These are phyloP conservation scores for Aspergillus steynii DNA, from an alignment of 495 filamentous ascomycete species.

Conservation along the genomic window DNA sequence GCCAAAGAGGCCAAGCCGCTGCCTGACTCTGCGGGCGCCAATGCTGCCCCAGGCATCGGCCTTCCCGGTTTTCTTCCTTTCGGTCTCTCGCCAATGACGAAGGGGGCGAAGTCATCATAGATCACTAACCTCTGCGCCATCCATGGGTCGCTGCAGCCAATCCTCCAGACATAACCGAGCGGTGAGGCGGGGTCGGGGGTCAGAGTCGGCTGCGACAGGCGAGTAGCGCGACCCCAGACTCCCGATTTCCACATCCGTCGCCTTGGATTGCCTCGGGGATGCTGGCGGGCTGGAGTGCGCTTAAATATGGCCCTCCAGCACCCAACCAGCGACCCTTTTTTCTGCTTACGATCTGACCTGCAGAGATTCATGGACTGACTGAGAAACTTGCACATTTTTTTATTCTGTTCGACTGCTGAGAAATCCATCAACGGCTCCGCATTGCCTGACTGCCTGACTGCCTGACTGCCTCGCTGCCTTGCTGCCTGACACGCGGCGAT, in stretches of 20 bases:
- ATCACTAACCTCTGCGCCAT: not conserved
- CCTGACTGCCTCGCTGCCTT: not conserved
- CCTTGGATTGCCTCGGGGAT: slow-evolving; percentile 36
- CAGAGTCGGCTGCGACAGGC: slow-evolving; percentile 19
- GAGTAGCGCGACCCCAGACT: slow-evolving; percentile 25
- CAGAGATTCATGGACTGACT: not conserved
- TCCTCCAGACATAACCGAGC: slow-evolving; percentile 13
- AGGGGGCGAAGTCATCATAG: not conserved
- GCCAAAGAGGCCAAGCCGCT: not conserved
- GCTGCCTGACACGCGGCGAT: not conserved
- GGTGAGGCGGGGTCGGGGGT: slow-evolving; percentile 15
- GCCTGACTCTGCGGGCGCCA: not conserved
- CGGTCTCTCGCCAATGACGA: not conserved
- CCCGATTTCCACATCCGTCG: slow-evolving; percentile 33
- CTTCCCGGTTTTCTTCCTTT: not conserved
- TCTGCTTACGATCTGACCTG: not conserved
- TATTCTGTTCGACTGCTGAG: too few species aligned
- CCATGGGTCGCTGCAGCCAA: not conserved
- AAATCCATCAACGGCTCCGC: too few species aligned
- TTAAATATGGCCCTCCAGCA: slow-evolving; percentile 16
- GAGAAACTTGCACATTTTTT: too few species aligned
- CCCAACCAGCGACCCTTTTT: not conserved
- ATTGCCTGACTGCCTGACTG: too few species aligned
- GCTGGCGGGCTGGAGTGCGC: not conserved
- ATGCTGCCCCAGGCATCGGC: slow-evolving; percentile 1